Conservation (phyloP, 2,329 filamentous ascomycete genomes). For the Colletotrichum agaves region DNA sequence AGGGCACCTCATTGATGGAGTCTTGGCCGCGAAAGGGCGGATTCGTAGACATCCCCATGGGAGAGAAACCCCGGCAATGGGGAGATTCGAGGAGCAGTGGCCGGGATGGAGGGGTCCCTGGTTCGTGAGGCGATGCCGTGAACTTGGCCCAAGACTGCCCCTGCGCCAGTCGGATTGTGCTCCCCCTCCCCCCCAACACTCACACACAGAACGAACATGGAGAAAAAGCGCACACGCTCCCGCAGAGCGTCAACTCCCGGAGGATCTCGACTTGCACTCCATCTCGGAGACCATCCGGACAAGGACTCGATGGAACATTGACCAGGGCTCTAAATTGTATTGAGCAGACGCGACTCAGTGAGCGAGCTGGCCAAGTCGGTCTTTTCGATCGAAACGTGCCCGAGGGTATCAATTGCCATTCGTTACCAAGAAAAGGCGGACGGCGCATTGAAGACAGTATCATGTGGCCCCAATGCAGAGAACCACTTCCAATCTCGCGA, state of each 20-base stretch:
- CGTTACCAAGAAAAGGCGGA: background rate
- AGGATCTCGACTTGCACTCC: constrained; percentile 3
- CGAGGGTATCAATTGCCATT: background rate
- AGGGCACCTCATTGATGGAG: constrained; percentile 26
- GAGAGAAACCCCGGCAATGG: constrained; percentile 31
- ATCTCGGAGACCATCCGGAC: constrained; percentile 22
- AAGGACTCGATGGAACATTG: constrained; percentile 25
- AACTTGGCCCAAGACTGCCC: background rate
- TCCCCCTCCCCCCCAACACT: too few relatives aligned
- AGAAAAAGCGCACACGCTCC: background rate
- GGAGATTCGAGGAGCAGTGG: constrained; percentile 22
- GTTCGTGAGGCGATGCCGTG: background rate
- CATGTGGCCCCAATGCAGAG: background rate
- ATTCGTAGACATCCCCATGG: constrained; percentile 23
- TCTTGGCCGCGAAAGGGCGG: constrained; percentile 16
- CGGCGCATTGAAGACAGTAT: background rate
- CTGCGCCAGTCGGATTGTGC: background rate
- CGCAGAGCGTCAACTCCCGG: background rate
- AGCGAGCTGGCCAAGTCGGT: constrained; percentile 2
- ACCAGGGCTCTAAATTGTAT: constrained; percentile 23
- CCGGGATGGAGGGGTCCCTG: constrained; percentile 1
- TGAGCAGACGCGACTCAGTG: constrained; percentile 12
- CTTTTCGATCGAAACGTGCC: constrained; percentile 20
- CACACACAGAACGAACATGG: too few relatives aligned
- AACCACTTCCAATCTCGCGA: background rate